Evolutionary conservation across 306 rosid genomes (phyloP).

Genomic region (Astragalus membranaceus): DNA sequence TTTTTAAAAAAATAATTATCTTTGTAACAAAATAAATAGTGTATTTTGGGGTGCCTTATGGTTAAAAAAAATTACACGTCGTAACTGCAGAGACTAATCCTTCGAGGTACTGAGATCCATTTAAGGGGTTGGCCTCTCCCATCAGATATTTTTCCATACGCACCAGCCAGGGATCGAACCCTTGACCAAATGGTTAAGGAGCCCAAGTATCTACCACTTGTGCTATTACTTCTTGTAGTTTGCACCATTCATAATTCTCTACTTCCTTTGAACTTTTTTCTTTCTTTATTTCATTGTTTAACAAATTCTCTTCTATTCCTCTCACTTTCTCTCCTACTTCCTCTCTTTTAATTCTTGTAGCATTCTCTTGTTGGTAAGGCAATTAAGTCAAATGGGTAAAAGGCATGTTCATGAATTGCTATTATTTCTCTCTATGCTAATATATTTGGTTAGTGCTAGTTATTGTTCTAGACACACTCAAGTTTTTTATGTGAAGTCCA

Average conservation of each 20-base stretch:
- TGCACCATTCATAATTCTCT: slow-evolving; percentile 20
- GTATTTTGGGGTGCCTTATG: too few species aligned
- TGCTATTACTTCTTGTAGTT: slow-evolving; percentile 20
- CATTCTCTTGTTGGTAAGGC: not conserved
- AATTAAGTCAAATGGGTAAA: slow-evolving; percentile 33
- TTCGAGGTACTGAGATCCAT: too few species aligned
- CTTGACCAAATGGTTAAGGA: too few species aligned
- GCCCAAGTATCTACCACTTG: too few species aligned
- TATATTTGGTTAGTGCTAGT: slow-evolving; percentile 20
- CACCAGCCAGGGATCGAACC: too few species aligned
- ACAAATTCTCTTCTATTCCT: not conserved
- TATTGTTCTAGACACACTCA: slow-evolving; percentile 34
- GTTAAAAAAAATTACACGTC: too few species aligned
- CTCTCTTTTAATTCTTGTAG: not conserved
- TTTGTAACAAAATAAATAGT: too few species aligned
- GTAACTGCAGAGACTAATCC: too few species aligned
- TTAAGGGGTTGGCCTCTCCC: too few species aligned
- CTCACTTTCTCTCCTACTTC: not conserved
- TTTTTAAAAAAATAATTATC: too few species aligned
- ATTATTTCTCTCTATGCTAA: slow-evolving; percentile 28
- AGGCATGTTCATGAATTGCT: slow-evolving; percentile 13
- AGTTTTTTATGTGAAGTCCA: slow-evolving; percentile 36
- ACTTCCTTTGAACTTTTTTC: not conserved
- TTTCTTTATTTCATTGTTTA: not conserved
- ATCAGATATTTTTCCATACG: too few species aligned